Percentiles rank a stretch among this genome's conserved stretches.
These are phyloP conservation scores for Saksenaea vasiformis DNA, from an alignment of 371 early-diverging fungal genomes.

Conservation along the genomic window DNA sequence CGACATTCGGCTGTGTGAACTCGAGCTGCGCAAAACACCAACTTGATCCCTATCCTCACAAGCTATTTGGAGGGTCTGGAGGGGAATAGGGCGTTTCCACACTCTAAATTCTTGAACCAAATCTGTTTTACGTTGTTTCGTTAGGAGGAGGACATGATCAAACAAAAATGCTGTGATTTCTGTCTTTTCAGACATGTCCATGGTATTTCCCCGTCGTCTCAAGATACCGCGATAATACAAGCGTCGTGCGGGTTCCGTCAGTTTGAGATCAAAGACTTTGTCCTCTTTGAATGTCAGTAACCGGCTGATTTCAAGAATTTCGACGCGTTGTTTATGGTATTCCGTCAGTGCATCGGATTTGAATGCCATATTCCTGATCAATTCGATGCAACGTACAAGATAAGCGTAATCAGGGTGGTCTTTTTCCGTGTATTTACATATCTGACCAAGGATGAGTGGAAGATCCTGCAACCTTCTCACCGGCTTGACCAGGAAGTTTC, in stretches of 20 bases:
- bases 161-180: slow-evolving; percentile 73
- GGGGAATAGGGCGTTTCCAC: slow-evolving; percentile 58
- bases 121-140: slow-evolving; percentile 52
- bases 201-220: slow-evolving; percentile 54
- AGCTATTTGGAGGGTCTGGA: slow-evolving; percentile 42
- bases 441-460: slow-evolving; percentile 73
- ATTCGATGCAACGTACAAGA: slow-evolving; percentile 64
- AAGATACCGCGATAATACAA: slow-evolving; percentile 76
- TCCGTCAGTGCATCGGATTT: slow-evolving; percentile 26
- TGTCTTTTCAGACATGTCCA: slow-evolving; percentile 54
- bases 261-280: slow-evolving; percentile 60
- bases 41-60: neutral
- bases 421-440: slow-evolving; percentile 74
- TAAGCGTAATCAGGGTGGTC: slow-evolving; percentile 75
- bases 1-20: too few species aligned
- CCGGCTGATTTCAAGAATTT: slow-evolving; percentile 15
- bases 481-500: slow-evolving; percentile 50
- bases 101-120: slow-evolving; percentile 52
- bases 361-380: slow-evolving; percentile 17
- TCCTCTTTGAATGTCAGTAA: slow-evolving; percentile 39
- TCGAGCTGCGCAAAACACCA: neutral
- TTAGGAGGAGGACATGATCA: slow-evolving; percentile 80
- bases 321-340: slow-evolving; percentile 10
- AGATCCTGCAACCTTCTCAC: slow-evolving; percentile 82
- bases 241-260: slow-evolving; percentile 67